Evolutionary conservation across 495 filamentous ascomycete species (phyloP), one percentile per base, ranked within the genome.

Genomic region (Penicillium chermesinum): DNA sequence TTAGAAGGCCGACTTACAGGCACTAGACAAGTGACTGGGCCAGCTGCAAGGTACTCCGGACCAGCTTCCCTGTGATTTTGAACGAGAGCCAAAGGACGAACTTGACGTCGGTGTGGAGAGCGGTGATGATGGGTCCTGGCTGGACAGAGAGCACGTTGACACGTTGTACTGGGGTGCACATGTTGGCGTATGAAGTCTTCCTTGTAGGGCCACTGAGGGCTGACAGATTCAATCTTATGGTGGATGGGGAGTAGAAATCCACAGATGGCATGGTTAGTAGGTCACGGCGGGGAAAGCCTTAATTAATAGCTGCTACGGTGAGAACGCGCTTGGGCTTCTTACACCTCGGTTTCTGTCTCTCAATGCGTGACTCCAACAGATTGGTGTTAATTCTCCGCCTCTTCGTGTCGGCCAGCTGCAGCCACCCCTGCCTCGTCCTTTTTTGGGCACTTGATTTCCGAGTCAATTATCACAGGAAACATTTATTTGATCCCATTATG

Each of bases 1-100:
- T n/a, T n/a, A n/a, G 10, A 30, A 5, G 25, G 10, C 25, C 5
- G 10, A 30, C 25, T 30, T 30, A 30, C 25, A 4, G 10, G 25
- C 7, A 41, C 25, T 14, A 46, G 19, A 14, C 7, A 17, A 21
- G 37, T 0, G 44, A 51, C 3, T 14, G 30, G 7, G 32, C 1
- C 19, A 37, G 22, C 36, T 33, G 27, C 14, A 44, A 36, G 27
- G 43, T 33, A 19, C 49, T n/a, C 12, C 45, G 17, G 2, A 36
- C 18, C 20, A 58, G 51, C 37, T 58, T 54, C 44, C 22, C 38
- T 2, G 27, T 37, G 10, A 58, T 58, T 37, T 58, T 58, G 22
- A 44, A 58, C 2, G 55, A 54, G 16, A 58, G 36, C 55, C 55
- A 58, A 9, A 54, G 14, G 12, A 53, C 35, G 18, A 58, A 48